Percentiles rank a stretch among this genome's conserved stretches.
Conservation (phyloP, 2,329 filamentous ascomycete genomes). For the Aspergillus phoenicis region DNA sequence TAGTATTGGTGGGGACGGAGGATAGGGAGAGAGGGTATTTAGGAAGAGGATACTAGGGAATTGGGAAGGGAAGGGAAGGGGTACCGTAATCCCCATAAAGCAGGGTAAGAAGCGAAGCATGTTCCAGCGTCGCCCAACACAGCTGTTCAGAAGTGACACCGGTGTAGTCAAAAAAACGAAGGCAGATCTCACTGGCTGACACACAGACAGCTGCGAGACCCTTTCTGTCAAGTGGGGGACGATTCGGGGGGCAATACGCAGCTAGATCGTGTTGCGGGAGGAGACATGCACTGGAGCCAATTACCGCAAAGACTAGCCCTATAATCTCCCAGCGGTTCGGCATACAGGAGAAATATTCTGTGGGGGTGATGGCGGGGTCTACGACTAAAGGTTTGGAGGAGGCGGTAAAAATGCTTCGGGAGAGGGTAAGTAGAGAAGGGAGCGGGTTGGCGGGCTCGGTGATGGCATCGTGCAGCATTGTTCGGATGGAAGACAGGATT, state of each 20-base stretch:
- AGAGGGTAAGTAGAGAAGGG: background rate
- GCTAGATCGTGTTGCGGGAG: background rate
- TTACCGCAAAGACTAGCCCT: background rate
- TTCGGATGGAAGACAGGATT: background rate
- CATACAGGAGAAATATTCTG: background rate
- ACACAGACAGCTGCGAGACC: background rate
- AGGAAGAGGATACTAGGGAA: background rate
- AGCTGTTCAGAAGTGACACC: background rate
- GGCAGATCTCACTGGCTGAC: background rate
- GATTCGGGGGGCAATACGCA: background rate
- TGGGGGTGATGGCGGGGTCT: background rate
- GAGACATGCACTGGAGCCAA: background rate
- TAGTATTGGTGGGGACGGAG: background rate
- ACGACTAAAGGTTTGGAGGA: background rate
- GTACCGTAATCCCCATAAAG: background rate
- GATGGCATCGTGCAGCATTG: background rate
- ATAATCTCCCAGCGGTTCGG: background rate
- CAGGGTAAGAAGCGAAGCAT: slow-evolving; percentile 1
- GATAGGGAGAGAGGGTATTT: background rate
- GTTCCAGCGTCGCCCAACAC: background rate
- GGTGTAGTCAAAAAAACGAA: background rate
- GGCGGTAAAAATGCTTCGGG: background rate
- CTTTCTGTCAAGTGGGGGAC: background rate
- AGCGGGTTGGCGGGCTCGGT: background rate
- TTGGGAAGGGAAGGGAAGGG: background rate